These are phyloP conservation scores for Diaporthe capsici DNA, from an alignment of 2,329 filamentous ascomycete genomes.

Conservation along the genomic window DNA sequence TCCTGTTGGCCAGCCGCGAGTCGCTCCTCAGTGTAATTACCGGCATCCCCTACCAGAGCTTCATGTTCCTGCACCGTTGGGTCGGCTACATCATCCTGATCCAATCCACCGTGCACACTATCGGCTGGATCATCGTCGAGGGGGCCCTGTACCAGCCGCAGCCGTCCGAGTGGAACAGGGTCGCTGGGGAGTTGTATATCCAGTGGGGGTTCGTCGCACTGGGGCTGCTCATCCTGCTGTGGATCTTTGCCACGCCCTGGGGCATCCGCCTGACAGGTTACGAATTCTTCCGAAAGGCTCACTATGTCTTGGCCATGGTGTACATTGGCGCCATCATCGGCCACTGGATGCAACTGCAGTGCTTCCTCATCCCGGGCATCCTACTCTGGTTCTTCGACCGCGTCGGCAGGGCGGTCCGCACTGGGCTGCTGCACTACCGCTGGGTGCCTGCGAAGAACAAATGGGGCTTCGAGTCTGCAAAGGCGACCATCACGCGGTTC, in stretches of 20 bases:
- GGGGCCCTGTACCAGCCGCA: conserved; percentile 79
- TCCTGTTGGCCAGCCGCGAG: conserved; percentile 78
- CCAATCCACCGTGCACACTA: conserved; percentile 77
- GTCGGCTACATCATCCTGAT: conserved; percentile 79
- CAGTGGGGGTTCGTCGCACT: conserved; percentile 81
- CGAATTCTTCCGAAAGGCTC: conserved; percentile 82
- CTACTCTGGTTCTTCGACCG: conserved; percentile 77
- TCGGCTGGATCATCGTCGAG: conserved; percentile 79
- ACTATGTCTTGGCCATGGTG: conserved; percentile 80
- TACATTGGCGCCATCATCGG: conserved; percentile 84
- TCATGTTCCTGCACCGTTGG: conserved; percentile 86
- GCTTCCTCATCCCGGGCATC: conserved; percentile 77
- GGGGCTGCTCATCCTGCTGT: conserved; percentile 72
- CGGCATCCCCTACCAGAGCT: conserved; percentile 81
- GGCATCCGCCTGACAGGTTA: conserved; percentile 79
- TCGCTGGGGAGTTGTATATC: conserved; percentile 76
- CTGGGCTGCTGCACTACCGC: conserved; percentile 72
- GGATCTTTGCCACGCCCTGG: conserved; percentile 68
- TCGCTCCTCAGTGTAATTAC: conserved; percentile 79
- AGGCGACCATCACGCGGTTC: conserved; percentile 67
- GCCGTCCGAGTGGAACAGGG: conserved; percentile 68
- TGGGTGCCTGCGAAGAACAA: conserved; percentile 58
- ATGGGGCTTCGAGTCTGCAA: conserved; percentile 68
- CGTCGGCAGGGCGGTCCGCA: conserved; percentile 69
- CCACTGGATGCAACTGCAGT: conserved; percentile 78